These are phyloP conservation scores for Colletotrichum tropicicola DNA, from an alignment of 2,329 filamentous ascomycete species.

Conservation along the genomic window DNA sequence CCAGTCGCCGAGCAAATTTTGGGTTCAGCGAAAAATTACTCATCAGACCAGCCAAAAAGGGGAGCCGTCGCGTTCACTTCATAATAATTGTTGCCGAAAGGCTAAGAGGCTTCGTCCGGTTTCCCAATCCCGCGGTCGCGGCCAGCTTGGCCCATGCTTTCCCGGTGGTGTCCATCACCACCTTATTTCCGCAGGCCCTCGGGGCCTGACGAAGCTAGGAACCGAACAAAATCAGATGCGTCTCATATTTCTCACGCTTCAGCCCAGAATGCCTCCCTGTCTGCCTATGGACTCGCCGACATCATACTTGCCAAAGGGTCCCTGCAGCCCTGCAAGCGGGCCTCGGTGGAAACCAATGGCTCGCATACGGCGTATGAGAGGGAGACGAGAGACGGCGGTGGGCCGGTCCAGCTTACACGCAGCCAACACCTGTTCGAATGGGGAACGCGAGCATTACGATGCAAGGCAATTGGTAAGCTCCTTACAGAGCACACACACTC, in stretches of 20 bases:
- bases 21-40: constrained; percentile 1
- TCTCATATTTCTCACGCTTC: not conserved
- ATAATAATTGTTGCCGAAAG: not conserved
- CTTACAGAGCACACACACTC: not conserved
- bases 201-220: not conserved
- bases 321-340: constrained; percentile 21
- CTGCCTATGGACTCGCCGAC: constrained; percentile 1
- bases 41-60: not conserved
- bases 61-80: constrained; percentile 9
- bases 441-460: constrained; percentile 1
- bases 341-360: not conserved
- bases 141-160: not conserved
- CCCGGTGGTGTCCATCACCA: not conserved
- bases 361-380: not conserved
- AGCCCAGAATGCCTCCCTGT: not conserved
- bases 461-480: constrained; percentile 13
- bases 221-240: not conserved
- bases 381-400: not conserved
- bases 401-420: not conserved
- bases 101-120: not conserved
- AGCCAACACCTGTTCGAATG: not conserved
- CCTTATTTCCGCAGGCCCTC: not conserved
- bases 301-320: not conserved
- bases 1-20: not conserved
- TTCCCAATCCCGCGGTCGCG: constrained; percentile 11